These are phyloP conservation scores for Eragrostis curvula DNA, from an alignment of 176 grass and related monocot species.

Conservation along the genomic window DNA sequence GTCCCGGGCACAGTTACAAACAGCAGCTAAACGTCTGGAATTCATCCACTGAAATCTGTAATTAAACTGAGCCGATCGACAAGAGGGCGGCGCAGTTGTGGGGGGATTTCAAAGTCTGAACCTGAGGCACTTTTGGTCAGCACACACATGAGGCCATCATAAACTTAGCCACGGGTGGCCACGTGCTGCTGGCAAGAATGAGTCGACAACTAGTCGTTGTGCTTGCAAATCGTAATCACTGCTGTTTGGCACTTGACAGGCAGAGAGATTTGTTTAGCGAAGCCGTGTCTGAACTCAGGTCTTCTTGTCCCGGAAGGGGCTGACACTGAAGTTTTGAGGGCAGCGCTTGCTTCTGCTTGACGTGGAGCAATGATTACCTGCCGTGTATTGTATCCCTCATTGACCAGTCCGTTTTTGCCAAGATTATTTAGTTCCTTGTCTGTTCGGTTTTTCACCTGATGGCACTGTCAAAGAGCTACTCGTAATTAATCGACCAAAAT, in stretches of 20 bases:
- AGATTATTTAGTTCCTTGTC: too few relatives aligned
- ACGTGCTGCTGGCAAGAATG: not conserved
- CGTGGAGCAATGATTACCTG: too few relatives aligned
- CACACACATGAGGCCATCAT: constrained; percentile 2
- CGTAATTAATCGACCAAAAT: too few relatives aligned
- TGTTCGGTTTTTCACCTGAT: too few relatives aligned
- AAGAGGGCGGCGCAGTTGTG: too few relatives aligned
- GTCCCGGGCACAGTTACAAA: too few relatives aligned
- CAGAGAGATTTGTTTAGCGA: constrained; percentile 17
- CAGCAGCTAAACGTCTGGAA: too few relatives aligned
- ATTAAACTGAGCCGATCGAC: not conserved
- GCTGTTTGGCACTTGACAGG: constrained; percentile 25
- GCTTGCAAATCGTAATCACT: constrained; percentile 15
- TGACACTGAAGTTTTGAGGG: not conserved
- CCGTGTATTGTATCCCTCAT: too few relatives aligned
- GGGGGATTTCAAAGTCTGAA: not conserved
- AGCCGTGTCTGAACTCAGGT: not conserved
- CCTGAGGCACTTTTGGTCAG: constrained; percentile 1
- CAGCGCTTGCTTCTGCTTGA: not conserved
- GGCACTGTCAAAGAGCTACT: too few relatives aligned
- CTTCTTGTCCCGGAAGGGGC: not conserved
- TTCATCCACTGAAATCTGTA: not conserved
- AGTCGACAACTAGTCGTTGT: not conserved
- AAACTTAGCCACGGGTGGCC: not conserved
- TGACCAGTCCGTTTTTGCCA: too few relatives aligned